Conservation (phyloP, 495 filamentous ascomycete species). For the Penicillium crystallinum region DNA sequence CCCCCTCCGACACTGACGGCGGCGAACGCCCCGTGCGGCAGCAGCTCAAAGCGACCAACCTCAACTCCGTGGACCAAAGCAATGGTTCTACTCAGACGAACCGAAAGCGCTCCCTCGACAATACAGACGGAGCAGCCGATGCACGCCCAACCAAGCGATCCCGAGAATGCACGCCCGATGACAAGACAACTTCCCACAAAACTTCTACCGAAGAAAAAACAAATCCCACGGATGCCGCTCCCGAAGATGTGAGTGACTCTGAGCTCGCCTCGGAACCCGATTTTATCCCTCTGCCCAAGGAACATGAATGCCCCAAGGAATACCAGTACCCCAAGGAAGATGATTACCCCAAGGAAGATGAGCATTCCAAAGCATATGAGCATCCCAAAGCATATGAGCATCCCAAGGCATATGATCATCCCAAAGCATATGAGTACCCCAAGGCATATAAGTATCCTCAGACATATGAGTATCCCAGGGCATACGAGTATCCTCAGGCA, state of each 20-base stretch:
- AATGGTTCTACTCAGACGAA: conserved; percentile 5
- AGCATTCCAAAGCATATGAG: too few species aligned
- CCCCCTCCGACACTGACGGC: conserved; percentile 43
- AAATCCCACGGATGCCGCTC: neutral
- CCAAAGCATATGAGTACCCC: too few species aligned
- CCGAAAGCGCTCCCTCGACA: conserved; percentile 56
- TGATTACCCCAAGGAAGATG: neutral
- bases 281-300: neutral
- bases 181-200: neutral
- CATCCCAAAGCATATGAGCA: too few species aligned
- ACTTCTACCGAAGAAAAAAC: neutral
- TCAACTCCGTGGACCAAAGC: conserved; percentile 35
- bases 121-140: conserved; percentile 16
- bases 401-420: too few species aligned
- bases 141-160: conserved; percentile 37
- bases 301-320: neutral
- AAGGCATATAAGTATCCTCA: too few species aligned
- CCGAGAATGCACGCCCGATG: conserved; percentile 32
- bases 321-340: neutral
- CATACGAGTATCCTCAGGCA: too few species aligned
- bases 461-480: too few species aligned
- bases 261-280: neutral
- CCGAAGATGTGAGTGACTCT: conserved; percentile 19
- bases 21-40: conserved; percentile 56
- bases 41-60: conserved; percentile 57